phyloP scores from a whole-genome alignment of 108 stramenopile species.

The Schizochytrium sp. region DNA sequence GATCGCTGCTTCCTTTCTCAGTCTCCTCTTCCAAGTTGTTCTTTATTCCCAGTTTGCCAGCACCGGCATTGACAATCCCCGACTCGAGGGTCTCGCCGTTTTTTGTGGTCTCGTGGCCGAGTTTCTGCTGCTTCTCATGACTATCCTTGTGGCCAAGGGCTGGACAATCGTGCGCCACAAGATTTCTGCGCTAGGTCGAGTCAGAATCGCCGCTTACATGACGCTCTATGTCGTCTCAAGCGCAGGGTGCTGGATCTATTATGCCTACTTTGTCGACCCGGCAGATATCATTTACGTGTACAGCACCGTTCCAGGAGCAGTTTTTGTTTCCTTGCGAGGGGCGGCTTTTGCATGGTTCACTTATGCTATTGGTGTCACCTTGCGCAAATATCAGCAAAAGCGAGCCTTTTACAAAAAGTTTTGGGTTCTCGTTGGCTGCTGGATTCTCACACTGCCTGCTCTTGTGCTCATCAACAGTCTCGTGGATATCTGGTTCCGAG shows the following conservation, averaged over 20 bases:
- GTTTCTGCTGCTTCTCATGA: neutral
- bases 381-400: constrained; percentile 6
- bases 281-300: neutral
- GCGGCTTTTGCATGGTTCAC: constrained; percentile 16
- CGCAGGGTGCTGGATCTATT: neutral
- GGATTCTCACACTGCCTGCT: constrained; percentile 11
- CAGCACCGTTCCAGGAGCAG: constrained; percentile 15
- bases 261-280: neutral
- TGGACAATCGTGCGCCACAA: constrained; percentile 36
- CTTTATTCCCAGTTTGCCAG: neutral
- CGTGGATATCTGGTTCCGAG: neutral
- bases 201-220: constrained; percentile 14
- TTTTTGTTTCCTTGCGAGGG: neutral
- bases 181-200: constrained; percentile 17
- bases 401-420: constrained; percentile 24
- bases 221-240: neutral
- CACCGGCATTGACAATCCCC: neutral
- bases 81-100: neutral
- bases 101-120: neutral
- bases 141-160: constrained; percentile 29
- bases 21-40: neutral
- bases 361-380: neutral
- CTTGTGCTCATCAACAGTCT: neutral
- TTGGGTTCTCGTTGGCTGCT: neutral
- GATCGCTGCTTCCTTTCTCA: neutral